Evolutionary conservation across 257 asterid genomes (phyloP), one percentile per base, ranked within the genome.

Genomic region (Solanum rostratum): DNA sequence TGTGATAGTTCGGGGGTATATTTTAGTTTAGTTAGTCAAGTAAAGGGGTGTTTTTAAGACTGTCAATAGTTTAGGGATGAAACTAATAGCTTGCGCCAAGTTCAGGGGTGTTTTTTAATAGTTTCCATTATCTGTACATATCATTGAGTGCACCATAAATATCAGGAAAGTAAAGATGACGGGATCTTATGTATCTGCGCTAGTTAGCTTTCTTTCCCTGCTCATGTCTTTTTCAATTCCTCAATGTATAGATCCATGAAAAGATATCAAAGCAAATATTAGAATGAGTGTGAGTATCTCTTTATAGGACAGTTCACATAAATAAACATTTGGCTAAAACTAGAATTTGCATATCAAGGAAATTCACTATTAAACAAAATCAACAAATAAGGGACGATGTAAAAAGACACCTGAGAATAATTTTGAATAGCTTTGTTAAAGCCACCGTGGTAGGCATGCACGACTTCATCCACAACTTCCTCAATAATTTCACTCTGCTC

Each of bases 401-500:
- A 60, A 29, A 79, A 84, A 84, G 55, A 83, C 88, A 97, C 99
- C 99, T 97, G 99, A 90, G 99, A 97, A 91, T 97, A 97, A 89
- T 97, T 97, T 89, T 97, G 99, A 86, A 97, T 97, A 41, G 99
- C 99, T 93, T 94, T 97, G 88, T 97, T 97, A 88, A 97, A 97
- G 91, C 99, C 99, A 81, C 97, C 89, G 83, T 97, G 99, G 87
- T 97, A 97, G 12, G 98, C 97, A 87, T 97, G 99, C 87, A 97
- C 99, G 70, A 97, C 99, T 97, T 94, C 98, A 84, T 97, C 99
- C 78, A 97, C 99, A 86, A 97, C 97, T 86, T 95, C 99, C 89
- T 97, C 99, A 50, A 95, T 86, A 66, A 97, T 92, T 89, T 97
- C 96, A 85, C 99, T 95, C 87, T 97, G 99, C 90, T 93, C 99